A percentile compares a stretch with the other conserved stretches of the same genome.
phyloP scores from a whole-genome alignment of 2,329 filamentous ascomycete genomes.

The Huntiella decipiens region DNA sequence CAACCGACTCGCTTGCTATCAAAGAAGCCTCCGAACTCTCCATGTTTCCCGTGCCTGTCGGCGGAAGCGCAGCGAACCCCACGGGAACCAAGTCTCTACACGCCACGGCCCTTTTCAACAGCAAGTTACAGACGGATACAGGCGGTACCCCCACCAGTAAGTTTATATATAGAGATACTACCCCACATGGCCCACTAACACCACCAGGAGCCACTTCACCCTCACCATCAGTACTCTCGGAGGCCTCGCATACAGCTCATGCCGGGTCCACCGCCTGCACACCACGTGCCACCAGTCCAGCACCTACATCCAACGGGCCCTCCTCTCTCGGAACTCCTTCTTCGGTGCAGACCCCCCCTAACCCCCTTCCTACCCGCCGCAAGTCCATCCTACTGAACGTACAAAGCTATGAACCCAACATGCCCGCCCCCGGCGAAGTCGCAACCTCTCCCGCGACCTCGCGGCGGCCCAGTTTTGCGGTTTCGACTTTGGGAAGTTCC shows the following conservation, averaged over 20 bases:
- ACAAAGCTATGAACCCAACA: constrained; percentile 49
- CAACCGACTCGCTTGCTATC: no score
- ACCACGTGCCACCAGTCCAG: not conserved
- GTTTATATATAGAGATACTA: no score
- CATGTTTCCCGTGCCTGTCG: not conserved
- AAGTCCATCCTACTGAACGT: constrained; percentile 55
- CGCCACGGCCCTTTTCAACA: constrained; percentile 61
- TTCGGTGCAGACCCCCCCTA: not conserved
- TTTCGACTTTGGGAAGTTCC: not conserved
- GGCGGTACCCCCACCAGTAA: not conserved
- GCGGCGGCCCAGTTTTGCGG: constrained; percentile 11
- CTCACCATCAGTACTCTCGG: not conserved
- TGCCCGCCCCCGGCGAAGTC: constrained; percentile 54
- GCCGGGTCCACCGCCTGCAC: not conserved
- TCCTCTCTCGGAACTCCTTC: not conserved
- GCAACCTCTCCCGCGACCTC: constrained; percentile 20
- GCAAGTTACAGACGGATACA: constrained; percentile 14
- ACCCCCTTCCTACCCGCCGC: constrained; percentile 27
- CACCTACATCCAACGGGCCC: not conserved
- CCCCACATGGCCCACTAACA: not conserved
- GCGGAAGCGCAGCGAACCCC: not conserved
- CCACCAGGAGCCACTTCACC: not conserved
- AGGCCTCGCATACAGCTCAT: not conserved
- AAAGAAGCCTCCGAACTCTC: no score
- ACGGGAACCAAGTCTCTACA: constrained; percentile 35